Percentiles rank a stretch among this genome's conserved stretches.
Conservation (phyloP, 345 rosid species). For the Balakata baccata region DNA sequence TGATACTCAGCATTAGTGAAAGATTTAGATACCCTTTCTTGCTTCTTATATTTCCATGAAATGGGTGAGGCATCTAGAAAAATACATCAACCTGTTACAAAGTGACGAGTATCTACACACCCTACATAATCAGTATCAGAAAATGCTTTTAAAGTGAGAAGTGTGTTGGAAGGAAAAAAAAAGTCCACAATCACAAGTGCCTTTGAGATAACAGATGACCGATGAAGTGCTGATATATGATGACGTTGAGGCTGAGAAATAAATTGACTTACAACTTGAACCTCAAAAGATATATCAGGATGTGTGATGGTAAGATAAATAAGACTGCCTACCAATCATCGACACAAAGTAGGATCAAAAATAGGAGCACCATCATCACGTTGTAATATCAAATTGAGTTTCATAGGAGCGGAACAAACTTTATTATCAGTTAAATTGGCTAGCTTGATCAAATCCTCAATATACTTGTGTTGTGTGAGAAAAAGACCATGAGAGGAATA, state of each 20-base stretch:
- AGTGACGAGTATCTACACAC: not conserved
- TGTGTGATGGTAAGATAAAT: conserved; percentile 2
- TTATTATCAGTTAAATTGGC: not conserved
- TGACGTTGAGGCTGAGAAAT: not conserved
- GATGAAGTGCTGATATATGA: conserved; percentile 1
- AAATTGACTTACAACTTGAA: conserved; percentile 3
- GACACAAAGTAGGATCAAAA: not conserved
- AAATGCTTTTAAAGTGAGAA: not conserved
- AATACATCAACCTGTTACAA: not conserved
- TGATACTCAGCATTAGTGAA: not conserved
- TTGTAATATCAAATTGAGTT: not conserved
- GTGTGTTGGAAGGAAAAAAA: not conserved
- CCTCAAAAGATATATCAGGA: not conserved
- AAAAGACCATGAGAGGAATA: too few relatives aligned
- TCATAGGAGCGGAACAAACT: not conserved
- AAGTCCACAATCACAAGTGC: not conserved
- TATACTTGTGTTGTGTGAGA: not conserved
- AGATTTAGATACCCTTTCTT: not conserved
- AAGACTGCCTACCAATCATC: not conserved
- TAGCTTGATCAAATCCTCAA: not conserved
- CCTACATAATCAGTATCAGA: not conserved
- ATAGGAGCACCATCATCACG: not conserved
- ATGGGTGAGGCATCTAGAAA: not conserved
- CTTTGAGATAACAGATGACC: not conserved
- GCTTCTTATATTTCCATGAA: not conserved